phyloP scores from a whole-genome alignment of 345 rosid genomes.

The Boechera divaricarpa region DNA sequence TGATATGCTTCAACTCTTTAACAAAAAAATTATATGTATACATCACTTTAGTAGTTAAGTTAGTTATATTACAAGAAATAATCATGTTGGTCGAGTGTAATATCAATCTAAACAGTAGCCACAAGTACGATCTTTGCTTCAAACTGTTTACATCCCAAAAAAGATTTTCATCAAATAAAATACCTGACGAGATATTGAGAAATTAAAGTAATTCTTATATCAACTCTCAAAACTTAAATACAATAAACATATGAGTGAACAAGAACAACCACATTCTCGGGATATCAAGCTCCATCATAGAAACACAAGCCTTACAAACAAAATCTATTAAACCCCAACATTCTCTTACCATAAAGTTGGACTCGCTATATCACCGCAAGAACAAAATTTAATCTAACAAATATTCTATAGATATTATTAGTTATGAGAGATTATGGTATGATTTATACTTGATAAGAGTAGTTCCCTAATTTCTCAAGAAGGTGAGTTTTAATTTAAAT shows the following conservation, averaged over 20 bases:
- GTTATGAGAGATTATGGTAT: conserved; percentile 9
- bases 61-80: background rate
- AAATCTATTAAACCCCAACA: background rate
- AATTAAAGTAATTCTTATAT: background rate
- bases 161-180: background rate
- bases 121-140: background rate
- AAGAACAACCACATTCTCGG: conserved; percentile 12
- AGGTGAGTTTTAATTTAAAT: background rate
- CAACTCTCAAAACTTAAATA: background rate
- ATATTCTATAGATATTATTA: background rate
- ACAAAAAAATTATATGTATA: background rate
- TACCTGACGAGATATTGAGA: background rate
- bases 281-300: conserved; percentile 1
- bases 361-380: conserved; percentile 7
- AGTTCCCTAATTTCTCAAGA: background rate
- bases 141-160: background rate
- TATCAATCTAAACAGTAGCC: background rate
- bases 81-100: background rate
- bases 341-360: conserved; percentile 3
- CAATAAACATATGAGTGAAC: conserved; percentile 1
- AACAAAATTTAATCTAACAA: conserved; percentile 15
- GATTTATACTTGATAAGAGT: background rate
- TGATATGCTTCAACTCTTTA: too few species aligned
- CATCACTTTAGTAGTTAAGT: background rate
- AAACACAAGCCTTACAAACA: background rate